Percentiles rank a stretch among this genome's conserved stretches.
phyloP scores from a whole-genome alignment of 345 rosid genomes.

The Eucalyptus microcorys region DNA sequence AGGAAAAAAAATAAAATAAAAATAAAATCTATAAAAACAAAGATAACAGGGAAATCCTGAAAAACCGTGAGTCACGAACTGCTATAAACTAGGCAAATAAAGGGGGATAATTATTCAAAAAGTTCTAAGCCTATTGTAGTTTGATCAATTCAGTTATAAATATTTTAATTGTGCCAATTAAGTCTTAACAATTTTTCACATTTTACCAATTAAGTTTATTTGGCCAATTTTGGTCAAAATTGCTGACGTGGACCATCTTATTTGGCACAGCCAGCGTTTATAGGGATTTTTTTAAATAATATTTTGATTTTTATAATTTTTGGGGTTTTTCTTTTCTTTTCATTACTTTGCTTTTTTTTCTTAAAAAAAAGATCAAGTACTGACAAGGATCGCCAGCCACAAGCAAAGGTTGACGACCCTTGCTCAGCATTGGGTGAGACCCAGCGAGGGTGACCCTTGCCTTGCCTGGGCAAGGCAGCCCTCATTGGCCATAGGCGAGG shows the following conservation, averaged over 20 bases:
- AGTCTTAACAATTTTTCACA: no score
- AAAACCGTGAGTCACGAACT: neutral
- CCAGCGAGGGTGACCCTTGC: neutral
- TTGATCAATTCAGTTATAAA: neutral
- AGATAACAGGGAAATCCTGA: neutral
- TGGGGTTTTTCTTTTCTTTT: neutral
- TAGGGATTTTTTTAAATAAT: no score
- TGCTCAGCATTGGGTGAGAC: neutral
- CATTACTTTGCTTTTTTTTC: neutral
- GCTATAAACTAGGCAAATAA: neutral
- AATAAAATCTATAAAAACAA: neutral
- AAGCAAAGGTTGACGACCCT: neutral
- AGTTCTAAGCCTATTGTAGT: no score
- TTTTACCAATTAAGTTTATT: neutral
- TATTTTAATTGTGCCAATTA: no score
- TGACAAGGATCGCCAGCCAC: neutral
- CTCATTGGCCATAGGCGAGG: neutral
- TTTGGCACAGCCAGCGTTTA: accelerated
- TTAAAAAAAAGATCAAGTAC: no score
- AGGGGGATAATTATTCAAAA: no score
- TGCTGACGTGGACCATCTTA: accelerated
- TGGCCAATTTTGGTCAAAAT: no score
- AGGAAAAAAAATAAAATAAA: neutral
- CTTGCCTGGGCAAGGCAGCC: neutral
- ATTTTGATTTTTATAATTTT: no score